Conservation (phyloP, 352 stramenopile species). For the Elongisporangium prolatum region DNA sequence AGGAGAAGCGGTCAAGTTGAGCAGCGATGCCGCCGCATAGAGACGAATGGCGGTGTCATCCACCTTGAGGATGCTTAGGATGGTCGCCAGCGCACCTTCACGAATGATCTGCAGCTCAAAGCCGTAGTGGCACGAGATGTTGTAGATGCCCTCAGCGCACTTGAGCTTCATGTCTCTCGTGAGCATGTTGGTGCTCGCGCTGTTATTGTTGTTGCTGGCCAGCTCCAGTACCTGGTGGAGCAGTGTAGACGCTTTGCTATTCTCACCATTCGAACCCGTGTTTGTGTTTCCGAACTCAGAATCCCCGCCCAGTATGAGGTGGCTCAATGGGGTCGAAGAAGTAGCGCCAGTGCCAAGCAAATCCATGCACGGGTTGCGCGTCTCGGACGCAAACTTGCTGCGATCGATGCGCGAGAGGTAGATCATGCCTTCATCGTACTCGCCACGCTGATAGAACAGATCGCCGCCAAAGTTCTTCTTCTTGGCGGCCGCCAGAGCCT, state of each 20-base stretch:
- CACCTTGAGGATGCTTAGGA: conserved; percentile 57
- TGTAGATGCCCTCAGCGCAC: conserved; percentile 72
- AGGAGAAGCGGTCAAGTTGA: conserved; percentile 52
- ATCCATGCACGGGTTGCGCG: conserved; percentile 48
- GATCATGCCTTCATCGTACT: conserved; percentile 84
- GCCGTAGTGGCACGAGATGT: conserved; percentile 68
- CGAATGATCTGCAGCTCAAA: conserved; percentile 71
- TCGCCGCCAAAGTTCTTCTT: conserved; percentile 57
- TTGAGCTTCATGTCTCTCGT: conserved; percentile 75
- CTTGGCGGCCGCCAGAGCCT: conserved; percentile 22
- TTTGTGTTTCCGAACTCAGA: conserved; percentile 7
- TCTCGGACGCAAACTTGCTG: conserved; percentile 53
- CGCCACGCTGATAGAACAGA: conserved; percentile 81
- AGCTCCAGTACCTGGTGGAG: conserved; percentile 24
- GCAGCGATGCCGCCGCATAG: conserved; percentile 63
- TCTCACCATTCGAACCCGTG: conserved; percentile 2
- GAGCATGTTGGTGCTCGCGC: conserved; percentile 22
- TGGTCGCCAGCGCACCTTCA: conserved; percentile 56
- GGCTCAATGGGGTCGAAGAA: conserved; percentile 36
- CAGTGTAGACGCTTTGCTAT: conserved; percentile 8
- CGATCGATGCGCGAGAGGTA: conserved; percentile 82
- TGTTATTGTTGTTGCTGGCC: conserved; percentile 6
- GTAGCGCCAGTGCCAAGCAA: conserved; percentile 38
- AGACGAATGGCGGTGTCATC: conserved; percentile 64
- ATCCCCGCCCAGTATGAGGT: conserved; percentile 32